Conservation (phyloP, 2,329 filamentous ascomycete species). For the Cladosporium sp. region DNA sequence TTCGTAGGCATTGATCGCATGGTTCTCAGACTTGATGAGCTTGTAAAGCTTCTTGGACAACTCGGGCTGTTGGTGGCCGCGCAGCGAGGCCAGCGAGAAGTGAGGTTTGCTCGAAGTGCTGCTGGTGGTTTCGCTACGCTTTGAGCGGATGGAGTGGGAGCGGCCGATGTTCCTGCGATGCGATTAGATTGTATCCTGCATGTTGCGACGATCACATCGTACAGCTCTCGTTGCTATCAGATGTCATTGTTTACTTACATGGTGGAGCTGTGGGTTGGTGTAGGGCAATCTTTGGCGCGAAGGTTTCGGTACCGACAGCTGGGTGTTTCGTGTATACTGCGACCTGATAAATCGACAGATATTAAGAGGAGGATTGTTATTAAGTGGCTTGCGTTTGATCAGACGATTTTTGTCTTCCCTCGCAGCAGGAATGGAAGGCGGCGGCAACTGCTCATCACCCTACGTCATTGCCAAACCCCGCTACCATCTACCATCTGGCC, state of each 20-base stretch:
- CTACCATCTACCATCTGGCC: neutral
- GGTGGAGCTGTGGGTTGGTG: neutral
- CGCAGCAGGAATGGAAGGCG: neutral
- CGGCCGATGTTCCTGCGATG: constrained; percentile 47
- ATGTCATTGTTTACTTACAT: constrained; percentile 17
- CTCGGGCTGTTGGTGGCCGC: constrained; percentile 81
- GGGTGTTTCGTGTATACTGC: neutral
- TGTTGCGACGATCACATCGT: neutral
- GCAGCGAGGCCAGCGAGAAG: constrained; percentile 84
- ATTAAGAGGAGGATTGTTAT: neutral
- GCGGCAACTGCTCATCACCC: neutral
- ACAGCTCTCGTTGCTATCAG: constrained; percentile 3
- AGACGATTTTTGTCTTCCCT: neutral
- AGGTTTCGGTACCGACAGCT: neutral
- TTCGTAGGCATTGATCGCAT: constrained; percentile 81
- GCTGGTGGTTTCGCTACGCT: constrained; percentile 50
- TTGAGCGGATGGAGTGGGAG: constrained; percentile 68
- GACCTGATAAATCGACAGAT: neutral
- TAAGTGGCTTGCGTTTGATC: neutral
- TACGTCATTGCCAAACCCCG: neutral
- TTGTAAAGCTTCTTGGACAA: constrained; percentile 85
- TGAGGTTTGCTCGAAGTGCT: constrained; percentile 56
- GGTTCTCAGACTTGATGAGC: constrained; percentile 93
- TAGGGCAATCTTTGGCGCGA: neutral
- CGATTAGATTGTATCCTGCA: neutral